These are phyloP conservation scores for Stachybotrys elegans DNA, from an alignment of 2,329 filamentous ascomycete genomes.

Conservation along the genomic window DNA sequence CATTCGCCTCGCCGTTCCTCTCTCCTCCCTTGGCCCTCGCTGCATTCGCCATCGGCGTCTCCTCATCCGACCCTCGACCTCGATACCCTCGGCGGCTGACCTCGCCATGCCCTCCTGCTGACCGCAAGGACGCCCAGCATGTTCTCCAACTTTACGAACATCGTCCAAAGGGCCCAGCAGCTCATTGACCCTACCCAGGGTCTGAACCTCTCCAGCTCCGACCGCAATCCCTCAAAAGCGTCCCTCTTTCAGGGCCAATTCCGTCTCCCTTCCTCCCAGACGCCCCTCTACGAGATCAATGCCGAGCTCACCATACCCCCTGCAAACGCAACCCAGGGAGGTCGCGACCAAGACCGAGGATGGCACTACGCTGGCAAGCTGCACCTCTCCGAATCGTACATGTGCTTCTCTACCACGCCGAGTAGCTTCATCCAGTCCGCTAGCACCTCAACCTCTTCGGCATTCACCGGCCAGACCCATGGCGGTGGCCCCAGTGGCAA, in stretches of 20 bases:
- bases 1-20: too few relatives aligned
- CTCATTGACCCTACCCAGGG: slow-evolving; percentile 86
- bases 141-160: slow-evolving; percentile 62
- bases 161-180: slow-evolving; percentile 94
- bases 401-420: slow-evolving; percentile 94
- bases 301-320: slow-evolving; percentile 87
- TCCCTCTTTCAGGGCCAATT: slow-evolving; percentile 95
- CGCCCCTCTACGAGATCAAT: slow-evolving; percentile 91
- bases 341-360: slow-evolving; percentile 66
- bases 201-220: slow-evolving; percentile 65
- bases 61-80: too few relatives aligned
- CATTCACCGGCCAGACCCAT: slow-evolving; percentile 88
- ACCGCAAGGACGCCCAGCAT: slow-evolving; percentile 33
- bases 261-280: slow-evolving; percentile 86
- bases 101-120: slow-evolving; percentile 34
- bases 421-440: slow-evolving; percentile 80
- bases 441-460: slow-evolving; percentile 71
- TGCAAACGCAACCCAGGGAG: slow-evolving; percentile 63
- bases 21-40: too few relatives aligned
- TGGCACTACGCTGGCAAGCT: slow-evolving; percentile 90
- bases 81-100: too few relatives aligned
- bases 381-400: slow-evolving; percentile 87
- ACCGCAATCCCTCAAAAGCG: slow-evolving; percentile 83
- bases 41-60: too few relatives aligned
- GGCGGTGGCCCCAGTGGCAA: slow-evolving; percentile 90